phyloP scores from a whole-genome alignment of 306 rosid species.

The Albizia julibrissin region DNA sequence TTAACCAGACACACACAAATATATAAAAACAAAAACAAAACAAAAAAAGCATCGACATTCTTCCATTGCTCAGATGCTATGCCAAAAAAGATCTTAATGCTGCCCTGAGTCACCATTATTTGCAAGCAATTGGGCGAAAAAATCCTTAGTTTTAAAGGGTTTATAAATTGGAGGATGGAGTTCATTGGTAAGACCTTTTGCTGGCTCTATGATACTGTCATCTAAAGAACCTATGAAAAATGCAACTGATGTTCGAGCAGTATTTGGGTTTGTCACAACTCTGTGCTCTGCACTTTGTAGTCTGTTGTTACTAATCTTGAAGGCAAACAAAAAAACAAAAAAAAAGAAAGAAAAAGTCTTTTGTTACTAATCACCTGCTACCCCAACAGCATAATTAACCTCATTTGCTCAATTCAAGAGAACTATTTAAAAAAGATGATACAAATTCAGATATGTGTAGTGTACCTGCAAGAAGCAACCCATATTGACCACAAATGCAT shows the following conservation, averaged over 20 bases:
- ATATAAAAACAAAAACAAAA: too few relatives aligned
- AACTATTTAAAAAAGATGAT: not conserved
- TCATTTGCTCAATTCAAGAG: not conserved
- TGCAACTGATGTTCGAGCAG: slow-evolving; percentile 36
- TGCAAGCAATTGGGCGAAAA: not conserved
- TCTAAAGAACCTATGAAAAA: slow-evolving; percentile 44
- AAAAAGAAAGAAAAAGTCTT: too few relatives aligned
- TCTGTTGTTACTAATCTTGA: not conserved
- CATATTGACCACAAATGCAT: slow-evolving; percentile 33
- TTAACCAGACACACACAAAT: not conserved
- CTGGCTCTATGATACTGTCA: slow-evolving; percentile 50
- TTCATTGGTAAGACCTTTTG: slow-evolving; percentile 41
- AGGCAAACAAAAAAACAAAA: too few relatives aligned
- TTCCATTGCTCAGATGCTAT: not conserved
- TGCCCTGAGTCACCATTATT: not conserved
- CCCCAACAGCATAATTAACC: not conserved
- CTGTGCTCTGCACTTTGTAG: not conserved
- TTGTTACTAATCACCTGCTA: not conserved
- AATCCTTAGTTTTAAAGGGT: not conserved
- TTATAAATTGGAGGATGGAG: slow-evolving; percentile 40
- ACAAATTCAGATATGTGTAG: not conserved
- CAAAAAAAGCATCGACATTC: not conserved
- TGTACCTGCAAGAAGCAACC: slow-evolving; percentile 32
- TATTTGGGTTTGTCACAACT: slow-evolving; percentile 5
- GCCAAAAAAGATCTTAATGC: not conserved